Conservation (phyloP, 2,329 filamentous ascomycete species). For the Paraconiothyrium brasiliense region DNA sequence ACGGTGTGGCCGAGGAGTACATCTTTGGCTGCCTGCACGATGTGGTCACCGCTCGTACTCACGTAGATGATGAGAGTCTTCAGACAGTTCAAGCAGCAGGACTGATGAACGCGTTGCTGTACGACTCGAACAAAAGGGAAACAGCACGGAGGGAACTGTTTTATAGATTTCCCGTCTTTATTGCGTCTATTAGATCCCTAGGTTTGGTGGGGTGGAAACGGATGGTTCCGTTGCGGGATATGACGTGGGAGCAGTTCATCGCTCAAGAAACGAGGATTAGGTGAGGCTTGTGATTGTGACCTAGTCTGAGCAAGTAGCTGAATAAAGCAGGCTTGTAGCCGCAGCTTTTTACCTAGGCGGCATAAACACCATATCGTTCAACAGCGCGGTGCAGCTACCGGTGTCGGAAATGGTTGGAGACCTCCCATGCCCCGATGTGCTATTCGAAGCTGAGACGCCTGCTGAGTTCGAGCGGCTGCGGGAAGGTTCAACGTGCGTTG, state of each 20-base stretch:
- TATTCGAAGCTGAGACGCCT: constrained; percentile 24
- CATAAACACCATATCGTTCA: constrained; percentile 27
- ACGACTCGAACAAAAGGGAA: constrained; percentile 19
- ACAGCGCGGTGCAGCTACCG: constrained; percentile 19
- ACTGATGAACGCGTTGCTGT: constrained; percentile 20
- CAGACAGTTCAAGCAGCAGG: constrained; percentile 23
- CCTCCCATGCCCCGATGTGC: constrained; percentile 21
- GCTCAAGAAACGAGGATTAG: constrained; percentile 21
- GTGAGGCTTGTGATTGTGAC: constrained; percentile 5
- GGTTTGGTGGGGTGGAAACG: background rate
- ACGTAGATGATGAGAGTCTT: background rate
- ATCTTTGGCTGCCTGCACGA: constrained; percentile 20
- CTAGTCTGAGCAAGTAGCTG: background rate
- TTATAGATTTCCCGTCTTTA: constrained; percentile 16
- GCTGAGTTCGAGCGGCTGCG: constrained; percentile 12
- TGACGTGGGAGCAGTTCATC: constrained; percentile 22
- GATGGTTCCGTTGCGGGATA: background rate
- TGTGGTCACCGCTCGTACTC: background rate
- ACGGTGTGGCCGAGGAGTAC: constrained; percentile 24
- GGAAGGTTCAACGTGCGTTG: background rate
- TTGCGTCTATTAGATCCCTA: constrained; percentile 20
- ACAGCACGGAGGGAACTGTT: constrained; percentile 18
- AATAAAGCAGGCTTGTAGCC: constrained; percentile 1
- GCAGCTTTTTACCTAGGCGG: constrained; percentile 13
- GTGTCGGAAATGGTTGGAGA: constrained; percentile 18